Conservation (phyloP, 1,139 yeast species). For the Hansenula lynferdii region DNA sequence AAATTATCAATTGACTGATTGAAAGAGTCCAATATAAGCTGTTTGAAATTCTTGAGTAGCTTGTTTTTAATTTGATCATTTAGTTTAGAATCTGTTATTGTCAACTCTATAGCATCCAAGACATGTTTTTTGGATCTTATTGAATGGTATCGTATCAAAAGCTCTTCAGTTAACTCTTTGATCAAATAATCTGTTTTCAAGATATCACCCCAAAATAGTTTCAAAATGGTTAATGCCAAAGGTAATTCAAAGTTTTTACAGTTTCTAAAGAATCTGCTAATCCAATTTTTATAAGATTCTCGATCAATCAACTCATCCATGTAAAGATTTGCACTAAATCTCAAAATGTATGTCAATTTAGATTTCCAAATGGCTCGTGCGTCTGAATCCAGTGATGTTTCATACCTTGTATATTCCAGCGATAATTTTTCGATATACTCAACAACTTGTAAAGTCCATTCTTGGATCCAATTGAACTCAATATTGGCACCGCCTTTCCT, state of each 20-base stretch:
- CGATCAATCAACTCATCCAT: constrained; percentile 64
- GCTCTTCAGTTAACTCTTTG: constrained; percentile 54
- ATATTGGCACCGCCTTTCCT: constrained; percentile 33
- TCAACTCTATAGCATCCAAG: constrained; percentile 30
- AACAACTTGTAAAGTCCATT: constrained; percentile 82
- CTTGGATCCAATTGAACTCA: constrained; percentile 67
- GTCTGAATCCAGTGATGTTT: constrained; percentile 20
- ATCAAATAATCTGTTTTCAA: constrained; percentile 48
- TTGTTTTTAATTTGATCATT: constrained; percentile 26
- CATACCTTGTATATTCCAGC: constrained; percentile 29
- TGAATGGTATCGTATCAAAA: constrained; percentile 35
- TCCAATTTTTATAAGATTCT: constrained; percentile 56
- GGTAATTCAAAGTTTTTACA: constrained; percentile 44
- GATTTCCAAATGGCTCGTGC: constrained; percentile 39
- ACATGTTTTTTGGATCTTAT: constrained; percentile 26
- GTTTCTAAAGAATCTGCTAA: constrained; percentile 50
- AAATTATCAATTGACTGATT: constrained; percentile 58
- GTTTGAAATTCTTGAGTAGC: constrained; percentile 25
- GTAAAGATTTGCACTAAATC: constrained; percentile 59
- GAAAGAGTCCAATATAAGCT: constrained; percentile 45
- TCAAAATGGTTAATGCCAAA: constrained; percentile 50
- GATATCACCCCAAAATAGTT: constrained; percentile 70
- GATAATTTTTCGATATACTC: constrained; percentile 54
- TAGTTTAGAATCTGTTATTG: constrained; percentile 32
- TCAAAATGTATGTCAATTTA: constrained; percentile 54